Evolutionary conservation across 23 red algal genomes (phyloP), one percentile per base, ranked within the genome.

Genomic region (Gracilaria domingensis): DNA sequence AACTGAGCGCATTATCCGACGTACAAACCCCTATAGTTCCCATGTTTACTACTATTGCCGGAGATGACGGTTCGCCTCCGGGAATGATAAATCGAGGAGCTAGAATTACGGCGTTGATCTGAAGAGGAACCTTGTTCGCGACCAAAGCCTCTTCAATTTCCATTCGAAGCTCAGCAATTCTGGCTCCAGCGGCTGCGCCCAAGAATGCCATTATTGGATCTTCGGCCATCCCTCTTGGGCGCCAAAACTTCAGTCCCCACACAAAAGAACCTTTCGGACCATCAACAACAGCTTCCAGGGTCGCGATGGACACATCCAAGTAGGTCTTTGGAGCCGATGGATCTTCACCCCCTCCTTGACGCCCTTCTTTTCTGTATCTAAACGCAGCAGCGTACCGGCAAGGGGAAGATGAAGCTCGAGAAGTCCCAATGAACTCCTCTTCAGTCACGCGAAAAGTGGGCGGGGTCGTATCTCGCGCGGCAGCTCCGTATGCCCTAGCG

Each of bases 201-300:
- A 95, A 59, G 49, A 95, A 86, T 20, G 85, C 81, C 93, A 95
- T 87, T 14, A 95, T 88, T 70, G 93, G 87, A 56, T 95, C 93
- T 40, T 91, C 77, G 38, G 72, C 88, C 75, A 79, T 67, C 40
- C 88, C 88, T 79, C 79, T 81, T 51, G 93, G 86, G 33, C 81
- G 86, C 75, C 82, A 95, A 47, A 95, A 95, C 79, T 87, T 95
- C 18, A 90, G 44, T 16, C 83, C 93, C 76, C 83, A 95, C 7
- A 95, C 61, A 30, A 95, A 88, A 0, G 93, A 95, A 51, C 93
- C 93, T 14, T 79, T 78, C 23, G 93, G 93, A 37, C 93, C 93
- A 55, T 95, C 93, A 14, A 95, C 93, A 42, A 95, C 77, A 53
- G 93, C 85, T 56, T 95, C 93, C 53, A 95, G 30, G 21, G 83